A percentile compares a stretch with the other conserved stretches of the same genome.
These are phyloP conservation scores for Basidioascus undulatus DNA, from an alignment of 768 basidiomycete species.

Conservation along the genomic window DNA sequence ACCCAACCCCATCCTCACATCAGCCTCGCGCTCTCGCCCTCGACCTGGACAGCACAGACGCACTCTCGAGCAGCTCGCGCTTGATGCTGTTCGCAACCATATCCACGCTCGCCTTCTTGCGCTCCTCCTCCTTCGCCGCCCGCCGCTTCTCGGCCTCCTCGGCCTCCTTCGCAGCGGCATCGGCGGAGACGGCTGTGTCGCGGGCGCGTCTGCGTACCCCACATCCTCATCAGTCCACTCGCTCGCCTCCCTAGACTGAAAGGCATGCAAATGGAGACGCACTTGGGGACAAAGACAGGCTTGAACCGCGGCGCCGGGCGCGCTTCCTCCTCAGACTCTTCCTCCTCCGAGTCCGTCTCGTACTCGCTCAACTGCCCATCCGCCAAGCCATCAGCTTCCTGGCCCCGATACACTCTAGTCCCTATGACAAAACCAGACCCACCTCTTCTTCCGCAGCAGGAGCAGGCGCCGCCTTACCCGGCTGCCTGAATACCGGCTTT, in stretches of 20 bases:
- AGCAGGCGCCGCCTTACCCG: background rate
- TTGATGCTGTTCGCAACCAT: slow-evolving; percentile 84
- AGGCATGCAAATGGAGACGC: slow-evolving; percentile 14
- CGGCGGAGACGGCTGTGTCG: slow-evolving; percentile 36
- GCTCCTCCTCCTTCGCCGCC: slow-evolving; percentile 52
- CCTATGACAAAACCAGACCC: too few relatives aligned
- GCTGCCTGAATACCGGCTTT: background rate
- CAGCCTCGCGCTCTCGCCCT: background rate
- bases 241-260: background rate
- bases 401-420: background rate
- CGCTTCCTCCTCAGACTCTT: slow-evolving; percentile 30
- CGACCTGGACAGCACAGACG: slow-evolving; percentile 15
- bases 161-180: slow-evolving; percentile 33
- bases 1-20: background rate
- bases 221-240: slow-evolving; percentile 28
- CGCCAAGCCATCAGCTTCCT: too few relatives aligned
- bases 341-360: slow-evolving; percentile 47
- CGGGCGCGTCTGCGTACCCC: slow-evolving; percentile 7
- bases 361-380: slow-evolving; percentile 74
- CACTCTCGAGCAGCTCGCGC: slow-evolving; percentile 77
- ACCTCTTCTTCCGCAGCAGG: background rate
- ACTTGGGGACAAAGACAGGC: slow-evolving; percentile 92
- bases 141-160: slow-evolving; percentile 48
- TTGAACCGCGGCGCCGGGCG: slow-evolving; percentile 52
- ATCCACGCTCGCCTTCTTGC: slow-evolving; percentile 68